Conservation (phyloP, 1,284 basidiomycete genomes). For the Marasmius sp. region DNA sequence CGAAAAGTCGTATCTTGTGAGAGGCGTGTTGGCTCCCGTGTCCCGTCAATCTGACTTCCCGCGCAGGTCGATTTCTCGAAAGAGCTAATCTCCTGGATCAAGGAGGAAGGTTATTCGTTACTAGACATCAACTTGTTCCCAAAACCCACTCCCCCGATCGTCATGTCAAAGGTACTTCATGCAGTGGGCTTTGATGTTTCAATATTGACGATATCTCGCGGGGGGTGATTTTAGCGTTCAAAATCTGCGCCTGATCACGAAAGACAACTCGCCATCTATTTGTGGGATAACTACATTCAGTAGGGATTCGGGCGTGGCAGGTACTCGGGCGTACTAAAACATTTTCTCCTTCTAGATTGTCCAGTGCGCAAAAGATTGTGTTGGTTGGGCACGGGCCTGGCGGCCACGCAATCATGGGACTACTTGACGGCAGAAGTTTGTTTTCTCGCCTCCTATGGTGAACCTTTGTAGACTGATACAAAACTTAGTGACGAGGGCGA, state of each 20-base stretch:
- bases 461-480: neutral
- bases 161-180: conserved; percentile 29
- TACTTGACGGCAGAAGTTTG: conserved; percentile 72
- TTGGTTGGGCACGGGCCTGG: conserved; percentile 88
- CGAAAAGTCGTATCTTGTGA: conserved; percentile 82
- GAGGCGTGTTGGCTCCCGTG: conserved; percentile 4
- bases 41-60: conserved; percentile 2
- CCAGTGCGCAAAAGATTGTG: conserved; percentile 69
- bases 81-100: conserved; percentile 77
- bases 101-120: conserved; percentile 63
- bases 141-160: conserved; percentile 48
- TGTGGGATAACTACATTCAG: conserved; percentile 97
- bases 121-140: conserved; percentile 88
- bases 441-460: neutral
- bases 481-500: conserved; percentile 47
- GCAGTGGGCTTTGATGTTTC: neutral
- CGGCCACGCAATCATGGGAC: conserved; percentile 70
- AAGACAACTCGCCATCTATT: conserved; percentile 59
- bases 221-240: neutral
- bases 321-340: neutral
- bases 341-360: conserved; percentile 49
- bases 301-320: conserved; percentile 33
- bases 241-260: neutral
- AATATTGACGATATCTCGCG: neutral
- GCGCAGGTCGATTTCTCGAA: conserved; percentile 83